These are phyloP conservation scores for Flaveria linearis DNA, from an alignment of 129 eudicot genomes.

Conservation along the genomic window DNA sequence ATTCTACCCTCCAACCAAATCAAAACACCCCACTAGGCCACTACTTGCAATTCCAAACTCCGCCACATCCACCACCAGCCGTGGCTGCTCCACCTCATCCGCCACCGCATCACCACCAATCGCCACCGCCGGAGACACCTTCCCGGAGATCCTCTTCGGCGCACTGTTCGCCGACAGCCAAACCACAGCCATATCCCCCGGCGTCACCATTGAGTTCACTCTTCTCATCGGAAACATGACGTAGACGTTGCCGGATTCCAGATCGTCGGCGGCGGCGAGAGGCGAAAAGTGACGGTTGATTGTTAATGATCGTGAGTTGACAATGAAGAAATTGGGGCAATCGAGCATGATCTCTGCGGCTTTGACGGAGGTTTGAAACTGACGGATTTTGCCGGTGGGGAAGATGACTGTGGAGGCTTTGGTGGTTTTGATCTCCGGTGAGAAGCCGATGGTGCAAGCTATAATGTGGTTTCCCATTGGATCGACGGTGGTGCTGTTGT, in stretches of 20 bases:
- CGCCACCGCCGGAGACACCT: slow-evolving; percentile 33
- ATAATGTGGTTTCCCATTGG: too few species aligned
- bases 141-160: slow-evolving; percentile 49
- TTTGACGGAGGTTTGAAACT: too few species aligned
- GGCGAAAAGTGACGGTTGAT: slow-evolving; percentile 63
- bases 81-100: slow-evolving; percentile 32
- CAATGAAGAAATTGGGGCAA: slow-evolving; percentile 63
- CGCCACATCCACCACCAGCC: slow-evolving; percentile 43
- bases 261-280: slow-evolving; percentile 71
- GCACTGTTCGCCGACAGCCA: slow-evolving; percentile 63
- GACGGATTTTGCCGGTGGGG: too few species aligned
- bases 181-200: slow-evolving; percentile 61
- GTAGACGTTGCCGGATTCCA: slow-evolving; percentile 65
- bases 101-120: background rate
- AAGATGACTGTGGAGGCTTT: too few species aligned
- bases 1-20: too few species aligned
- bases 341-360: too few species aligned
- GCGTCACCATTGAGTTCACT: slow-evolving; percentile 60
- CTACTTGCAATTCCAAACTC: too few species aligned
- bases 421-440: too few species aligned
- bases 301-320: slow-evolving; percentile 51
- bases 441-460: too few species aligned
- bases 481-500: too few species aligned
- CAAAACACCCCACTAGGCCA: too few species aligned
- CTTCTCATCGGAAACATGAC: slow-evolving; percentile 76